Evolutionary conservation across 2,329 filamentous ascomycete genomes (phyloP), one percentile per base, ranked within the genome.

Genomic region (Neoarthrinium moseri): DNA sequence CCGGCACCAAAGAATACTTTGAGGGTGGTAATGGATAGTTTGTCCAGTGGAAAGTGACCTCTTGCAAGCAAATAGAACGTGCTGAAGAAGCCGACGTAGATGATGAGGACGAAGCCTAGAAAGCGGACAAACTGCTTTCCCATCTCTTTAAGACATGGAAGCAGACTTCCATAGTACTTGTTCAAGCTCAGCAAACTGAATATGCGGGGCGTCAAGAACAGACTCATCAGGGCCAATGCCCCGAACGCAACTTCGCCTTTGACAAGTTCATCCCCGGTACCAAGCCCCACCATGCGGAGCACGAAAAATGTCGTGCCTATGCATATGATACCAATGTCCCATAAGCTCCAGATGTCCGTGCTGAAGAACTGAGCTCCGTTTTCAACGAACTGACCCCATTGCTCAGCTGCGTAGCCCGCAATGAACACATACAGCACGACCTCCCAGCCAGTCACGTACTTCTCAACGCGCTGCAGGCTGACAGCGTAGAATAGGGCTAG

Each of bases 271-370:
- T 39, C n/a, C 6, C 36, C 36, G 10, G 23, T 39, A 2, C 22
- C 36, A 13, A n/a, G 18, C 15, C 36, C 36, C 20, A 39, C n/a
- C 36, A 39, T 26, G 36, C 36, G 36, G 11, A 39, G 23, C 36
- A 39, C 36, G 15, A 39, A 39, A 17, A 39, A 39, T 6, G 36
- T 26, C 11, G n/a, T 26, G 20, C 36, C 36, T 6, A 39, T 39
- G 36, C 20, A 23, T 10, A 39, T 26, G 22, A 39, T 39, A 3
- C 36, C 36, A 11, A 39, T 12, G 12, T 39, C 36, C 36, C 36
- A 39, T 22, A 39, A 17, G 21, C 17, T 26, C 36, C 36, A 39
- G 13, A 39, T 39, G n/a, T 39, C 36, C 36, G 36, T 39, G 23
- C 21, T 24, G 15, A 24, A 39, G 23, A 39, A 39, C 17, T 39